Evolutionary conservation across 306 rosid genomes (phyloP).

Genomic region (Cucumis hystrix): DNA sequence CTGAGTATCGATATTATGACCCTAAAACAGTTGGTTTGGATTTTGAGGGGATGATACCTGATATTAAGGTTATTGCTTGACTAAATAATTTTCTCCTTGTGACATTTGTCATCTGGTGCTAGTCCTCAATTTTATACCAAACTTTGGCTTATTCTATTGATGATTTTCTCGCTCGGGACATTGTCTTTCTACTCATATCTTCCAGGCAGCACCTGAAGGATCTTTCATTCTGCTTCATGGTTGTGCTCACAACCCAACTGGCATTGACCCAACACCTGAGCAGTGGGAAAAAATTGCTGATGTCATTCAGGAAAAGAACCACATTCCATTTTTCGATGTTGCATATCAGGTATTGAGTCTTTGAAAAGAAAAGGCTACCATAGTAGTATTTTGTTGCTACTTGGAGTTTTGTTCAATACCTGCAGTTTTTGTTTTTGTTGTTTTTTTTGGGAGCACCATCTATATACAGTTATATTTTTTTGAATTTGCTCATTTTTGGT

Average conservation of each 20-base stretch:
- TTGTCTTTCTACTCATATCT: not conserved
- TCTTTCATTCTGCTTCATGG: constrained; percentile 93
- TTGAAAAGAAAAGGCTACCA: not conserved
- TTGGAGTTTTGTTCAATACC: not conserved
- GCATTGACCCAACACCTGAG: constrained; percentile 84
- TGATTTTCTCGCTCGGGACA: not conserved
- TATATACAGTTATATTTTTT: not conserved
- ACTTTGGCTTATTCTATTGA: not conserved
- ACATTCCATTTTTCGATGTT: constrained; percentile 88
- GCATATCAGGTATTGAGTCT: constrained; percentile 73
- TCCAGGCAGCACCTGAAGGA: constrained; percentile 88
- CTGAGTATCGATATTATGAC: constrained; percentile 84
- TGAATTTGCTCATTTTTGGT: not conserved
- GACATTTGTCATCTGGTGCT: not conserved
- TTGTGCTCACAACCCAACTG: constrained; percentile 99
- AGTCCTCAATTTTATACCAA: not conserved
- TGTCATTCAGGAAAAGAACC: constrained; percentile 71
- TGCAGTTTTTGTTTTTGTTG: too few species aligned
- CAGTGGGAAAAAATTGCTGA: constrained; percentile 96
- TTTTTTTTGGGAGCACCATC: not conserved
- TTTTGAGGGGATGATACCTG: constrained; percentile 89
- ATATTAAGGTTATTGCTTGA: constrained; percentile 50
- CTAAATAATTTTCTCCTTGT: not conserved
- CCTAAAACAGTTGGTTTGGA: constrained; percentile 98
- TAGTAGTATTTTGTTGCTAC: not conserved